These are phyloP conservation scores for Aspergillus latus DNA, from an alignment of 2,329 filamentous ascomycete species.

Conservation along the genomic window DNA sequence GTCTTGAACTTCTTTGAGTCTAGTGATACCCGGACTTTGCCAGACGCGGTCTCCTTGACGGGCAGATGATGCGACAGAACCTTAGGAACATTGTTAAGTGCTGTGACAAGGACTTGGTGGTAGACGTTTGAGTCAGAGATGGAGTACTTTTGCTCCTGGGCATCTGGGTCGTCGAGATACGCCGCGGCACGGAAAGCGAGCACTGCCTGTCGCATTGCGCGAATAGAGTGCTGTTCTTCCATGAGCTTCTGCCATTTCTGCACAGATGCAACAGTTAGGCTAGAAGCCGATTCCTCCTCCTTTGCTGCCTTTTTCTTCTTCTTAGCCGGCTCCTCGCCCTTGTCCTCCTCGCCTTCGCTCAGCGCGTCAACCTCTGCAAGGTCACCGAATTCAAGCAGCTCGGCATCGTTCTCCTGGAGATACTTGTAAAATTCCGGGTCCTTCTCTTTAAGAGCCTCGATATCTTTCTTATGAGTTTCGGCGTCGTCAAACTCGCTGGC, in stretches of 20 bases:
- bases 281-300: slow-evolving; percentile 49
- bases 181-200: slow-evolving; percentile 91
- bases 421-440: slow-evolving; percentile 99
- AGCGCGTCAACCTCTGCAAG: slow-evolving; percentile 82
- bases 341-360: slow-evolving; percentile 65
- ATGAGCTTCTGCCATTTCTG: slow-evolving; percentile 82
- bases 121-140: slow-evolving; percentile 92
- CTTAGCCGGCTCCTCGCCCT: slow-evolving; percentile 57
- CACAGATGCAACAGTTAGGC: slow-evolving; percentile 75
- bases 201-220: slow-evolving; percentile 82
- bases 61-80: slow-evolving; percentile 93
- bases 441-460: slow-evolving; percentile 84
- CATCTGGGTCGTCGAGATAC: slow-evolving; percentile 78
- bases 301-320: slow-evolving; percentile 50
- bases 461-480: slow-evolving; percentile 77
- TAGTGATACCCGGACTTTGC: slow-evolving; percentile 79
- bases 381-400: slow-evolving; percentile 86
- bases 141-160: slow-evolving; percentile 72
- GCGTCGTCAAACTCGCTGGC: slow-evolving; percentile 60
- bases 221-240: slow-evolving; percentile 77
- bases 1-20: slow-evolving; percentile 95
- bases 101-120: slow-evolving; percentile 81
- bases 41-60: slow-evolving; percentile 78
- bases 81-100: slow-evolving; percentile 79
- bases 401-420: slow-evolving; percentile 90